Conservation (phyloP, 306 rosid genomes). For the Luffa acutangula region DNA sequence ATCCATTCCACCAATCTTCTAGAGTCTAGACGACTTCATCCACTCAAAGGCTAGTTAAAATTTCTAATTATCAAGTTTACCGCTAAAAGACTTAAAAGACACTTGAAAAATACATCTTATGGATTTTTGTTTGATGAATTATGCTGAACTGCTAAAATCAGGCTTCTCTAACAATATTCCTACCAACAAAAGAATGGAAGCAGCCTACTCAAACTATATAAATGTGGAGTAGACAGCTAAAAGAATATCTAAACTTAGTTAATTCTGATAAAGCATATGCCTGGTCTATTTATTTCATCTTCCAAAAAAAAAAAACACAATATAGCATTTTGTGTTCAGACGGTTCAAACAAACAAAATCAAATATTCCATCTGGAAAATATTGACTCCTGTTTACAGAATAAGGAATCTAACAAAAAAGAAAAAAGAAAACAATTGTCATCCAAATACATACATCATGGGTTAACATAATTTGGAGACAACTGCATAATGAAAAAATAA, state of each 20-base stretch:
- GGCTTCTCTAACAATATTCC: neutral
- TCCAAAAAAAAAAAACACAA: neutral
- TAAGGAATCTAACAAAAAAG: neutral
- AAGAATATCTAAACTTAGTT: neutral
- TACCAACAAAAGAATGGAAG: neutral
- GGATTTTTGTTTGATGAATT: neutral
- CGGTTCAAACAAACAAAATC: neutral
- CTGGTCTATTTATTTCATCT: neutral
- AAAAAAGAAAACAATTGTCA: neutral
- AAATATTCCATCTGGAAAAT: neutral
- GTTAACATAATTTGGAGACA: neutral
- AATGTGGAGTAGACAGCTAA: neutral
- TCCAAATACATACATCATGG: neutral
- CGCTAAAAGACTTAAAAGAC: neutral
- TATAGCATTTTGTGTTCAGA: neutral
- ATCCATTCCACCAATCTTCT: neutral
- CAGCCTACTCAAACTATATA: neutral
- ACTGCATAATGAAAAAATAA: neutral
- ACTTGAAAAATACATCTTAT: neutral
- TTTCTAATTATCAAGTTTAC: neutral
- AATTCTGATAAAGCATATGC: neutral
- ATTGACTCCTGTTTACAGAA: neutral
- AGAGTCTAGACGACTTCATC: neutral
- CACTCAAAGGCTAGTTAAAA: neutral
- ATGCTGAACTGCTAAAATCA: neutral